A percentile compares a stretch with the other conserved stretches of the same genome.
These are phyloP conservation scores for Corchorus capsularis DNA, from an alignment of 345 rosid genomes.

Conservation along the genomic window DNA sequence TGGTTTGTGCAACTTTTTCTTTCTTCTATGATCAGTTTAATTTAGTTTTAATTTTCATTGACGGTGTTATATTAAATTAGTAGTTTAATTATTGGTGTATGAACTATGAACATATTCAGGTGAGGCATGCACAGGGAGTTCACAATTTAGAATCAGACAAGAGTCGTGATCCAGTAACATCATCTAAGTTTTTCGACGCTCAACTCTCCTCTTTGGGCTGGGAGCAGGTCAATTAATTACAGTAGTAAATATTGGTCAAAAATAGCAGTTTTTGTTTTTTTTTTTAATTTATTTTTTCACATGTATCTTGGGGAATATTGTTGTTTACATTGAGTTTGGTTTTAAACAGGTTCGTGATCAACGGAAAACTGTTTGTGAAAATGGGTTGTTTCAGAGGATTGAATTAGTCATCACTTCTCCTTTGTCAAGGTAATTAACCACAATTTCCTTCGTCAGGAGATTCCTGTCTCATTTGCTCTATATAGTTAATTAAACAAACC, in stretches of 20 bases:
- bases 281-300: too few species aligned
- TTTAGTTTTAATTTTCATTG: neutral
- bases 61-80: neutral
- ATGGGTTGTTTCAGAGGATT: conserved; percentile 44
- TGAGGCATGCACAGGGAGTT: conserved; percentile 87
- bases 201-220: conserved; percentile 77
- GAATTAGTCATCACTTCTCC: conserved; percentile 72
- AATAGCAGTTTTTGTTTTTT: too few species aligned
- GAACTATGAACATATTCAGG: too few species aligned
- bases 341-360: conserved; percentile 55
- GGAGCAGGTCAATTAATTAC: conserved; percentile 59
- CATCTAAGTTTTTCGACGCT: conserved; percentile 66
- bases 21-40: too few species aligned
- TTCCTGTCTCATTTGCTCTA: neutral
- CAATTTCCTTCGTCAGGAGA: neutral
- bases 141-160: conserved; percentile 80
- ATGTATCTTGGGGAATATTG: neutral
- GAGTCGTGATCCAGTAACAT: conserved; percentile 42
- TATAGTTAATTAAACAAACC: too few species aligned
- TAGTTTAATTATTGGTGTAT: too few species aligned
- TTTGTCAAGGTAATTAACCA: conserved; percentile 48
- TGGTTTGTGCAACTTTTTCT: conserved; percentile 19
- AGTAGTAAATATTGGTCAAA: too few species aligned
- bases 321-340: neutral
- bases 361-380: conserved; percentile 48